Base-by-base conservation (phyloP, 495 filamentous ascomycete genomes). In the Aspergillus ellipticus region DNA sequence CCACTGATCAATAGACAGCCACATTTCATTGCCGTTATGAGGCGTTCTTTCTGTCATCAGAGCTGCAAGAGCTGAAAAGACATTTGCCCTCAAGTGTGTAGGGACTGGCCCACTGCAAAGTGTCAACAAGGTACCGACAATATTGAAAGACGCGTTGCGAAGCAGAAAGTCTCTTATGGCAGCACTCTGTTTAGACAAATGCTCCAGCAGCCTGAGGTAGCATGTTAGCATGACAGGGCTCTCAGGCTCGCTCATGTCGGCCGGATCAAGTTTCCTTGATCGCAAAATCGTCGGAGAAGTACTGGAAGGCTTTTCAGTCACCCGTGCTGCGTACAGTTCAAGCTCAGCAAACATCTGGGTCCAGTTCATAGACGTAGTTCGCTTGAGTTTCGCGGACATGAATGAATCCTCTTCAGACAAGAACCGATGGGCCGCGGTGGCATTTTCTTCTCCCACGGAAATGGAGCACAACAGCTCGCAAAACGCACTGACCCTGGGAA, bases 391-490 rank as follows among this genome's bases (percentile, higher is more conserved):
- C 8, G 86, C 84, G 5, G 85, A 80, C 8, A 84, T 74, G 46
- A 86, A 84, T 41, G 85, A 79, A 19, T 85, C 84, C 72, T 99
- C 94, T 57, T 97, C 94, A 10, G 89, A 79, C 28, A 99, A 79
- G 61, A 99, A 99, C 43, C 81, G 79, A 67, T 99, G 92, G 1
- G 91, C 90, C 19, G 87, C 76, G 35, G 83, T 82, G 10, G 92
- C 92, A 60, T 87, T 89, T 49, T 88, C 82, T 51, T 89, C 83
- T 31, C 89, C 89, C 33, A 85, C 80, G 0, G 95, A 89, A 48
- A 99, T 82, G 2, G 91, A 84, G 62, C 89, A 86, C 9, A 99
- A 78, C 85, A 97, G 88, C 68, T 97, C 96, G 68, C 92, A 97
- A 62, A 97, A 97, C 15, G 92, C 92, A 63, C 90, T 92, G 51